phyloP scores from a whole-genome alignment of 2,329 filamentous ascomycete species.

The Seiridium cupressi region DNA sequence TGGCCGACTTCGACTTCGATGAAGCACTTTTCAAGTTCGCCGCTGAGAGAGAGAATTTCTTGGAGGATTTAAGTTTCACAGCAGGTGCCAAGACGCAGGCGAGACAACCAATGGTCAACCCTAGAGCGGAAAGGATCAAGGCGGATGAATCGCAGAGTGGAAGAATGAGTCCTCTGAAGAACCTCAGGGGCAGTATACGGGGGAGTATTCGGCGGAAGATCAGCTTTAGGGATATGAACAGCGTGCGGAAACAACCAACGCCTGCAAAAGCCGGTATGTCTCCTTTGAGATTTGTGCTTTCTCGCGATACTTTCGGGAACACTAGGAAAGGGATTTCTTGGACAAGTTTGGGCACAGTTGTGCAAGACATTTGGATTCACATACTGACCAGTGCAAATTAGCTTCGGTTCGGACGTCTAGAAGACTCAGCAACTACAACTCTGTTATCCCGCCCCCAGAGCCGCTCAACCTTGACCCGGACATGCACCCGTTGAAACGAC shows the following conservation, averaged over 20 bases:
- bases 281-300: background rate
- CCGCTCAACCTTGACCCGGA: conserved; percentile 85
- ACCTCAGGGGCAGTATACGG: conserved; percentile 63
- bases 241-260: conserved; percentile 81
- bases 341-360: background rate
- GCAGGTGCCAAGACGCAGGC: conserved; percentile 75
- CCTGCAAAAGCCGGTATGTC: conserved; percentile 69
- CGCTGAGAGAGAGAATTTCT: conserved; percentile 87
- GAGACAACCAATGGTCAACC: conserved; percentile 70
- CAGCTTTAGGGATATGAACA: conserved; percentile 93
- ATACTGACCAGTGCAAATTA: conserved; percentile 33
- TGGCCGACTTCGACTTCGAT: conserved; percentile 85
- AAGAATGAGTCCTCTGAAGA: conserved; percentile 54
- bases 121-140: conserved; percentile 78
- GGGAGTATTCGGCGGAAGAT: conserved; percentile 91
- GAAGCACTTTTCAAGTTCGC: conserved; percentile 91
- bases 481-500: conserved; percentile 92
- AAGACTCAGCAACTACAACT: conserved; percentile 95
- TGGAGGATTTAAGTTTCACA: conserved; percentile 87
- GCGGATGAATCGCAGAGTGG: conserved; percentile 61
- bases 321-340: background rate
- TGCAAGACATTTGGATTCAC: conserved; percentile 18
- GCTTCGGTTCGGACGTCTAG: conserved; percentile 74
- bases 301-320: background rate
- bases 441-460: conserved; percentile 90